Evolutionary conservation across 2,329 filamentous ascomycete species (phyloP), one percentile per base, ranked within the genome.

Genomic region (Cadophora luteo-olivacea): DNA sequence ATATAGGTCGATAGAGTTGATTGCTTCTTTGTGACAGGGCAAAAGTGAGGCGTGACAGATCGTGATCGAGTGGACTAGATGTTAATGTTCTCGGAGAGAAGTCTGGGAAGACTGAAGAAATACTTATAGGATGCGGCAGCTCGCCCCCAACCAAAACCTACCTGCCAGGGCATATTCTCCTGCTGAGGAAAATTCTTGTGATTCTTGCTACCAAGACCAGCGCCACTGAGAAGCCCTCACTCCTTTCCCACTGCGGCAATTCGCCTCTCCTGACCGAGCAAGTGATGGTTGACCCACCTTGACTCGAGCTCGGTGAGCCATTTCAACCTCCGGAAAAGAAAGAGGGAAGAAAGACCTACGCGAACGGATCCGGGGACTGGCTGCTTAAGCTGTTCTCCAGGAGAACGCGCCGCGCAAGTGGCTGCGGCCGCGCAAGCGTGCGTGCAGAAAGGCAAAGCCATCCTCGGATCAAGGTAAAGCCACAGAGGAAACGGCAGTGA

Each of bases 31-130:
- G 38, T 57, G 48, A 48, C 32, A 54, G 32, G 61, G 38, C 36
- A 45, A 45, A 63, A 48, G 49, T 69, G 55, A 67, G 60, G 63
- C 54, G 62, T 51, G 60, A 45, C 41, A 25, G 38, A 41, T 22
- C 4, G 33, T 61, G 54, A 51, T 25, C 29, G 24, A 29, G 29
- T 49, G 33, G 25, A 33, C 25, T 57, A 41, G 33, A 61, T 14
- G 24, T 62, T 54, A 45, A 45, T 4, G 0, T 45, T 32, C 41
- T 51, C 60, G 16, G 16, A 7, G 9, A n/a, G 54, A 33, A 48
- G 19, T 24, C 22, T 33, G 29, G 12, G 51, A 25, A 32, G 57
- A 61, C 29, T 9, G 33, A 61, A 16, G 3, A 19, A 22, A 61
- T 38, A 25, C 22, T 66, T 61, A 49, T 60, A 66, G n/a, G 19